phyloP scores from a whole-genome alignment of 352 stramenopile species.

The Phytophthora podocarpi region DNA sequence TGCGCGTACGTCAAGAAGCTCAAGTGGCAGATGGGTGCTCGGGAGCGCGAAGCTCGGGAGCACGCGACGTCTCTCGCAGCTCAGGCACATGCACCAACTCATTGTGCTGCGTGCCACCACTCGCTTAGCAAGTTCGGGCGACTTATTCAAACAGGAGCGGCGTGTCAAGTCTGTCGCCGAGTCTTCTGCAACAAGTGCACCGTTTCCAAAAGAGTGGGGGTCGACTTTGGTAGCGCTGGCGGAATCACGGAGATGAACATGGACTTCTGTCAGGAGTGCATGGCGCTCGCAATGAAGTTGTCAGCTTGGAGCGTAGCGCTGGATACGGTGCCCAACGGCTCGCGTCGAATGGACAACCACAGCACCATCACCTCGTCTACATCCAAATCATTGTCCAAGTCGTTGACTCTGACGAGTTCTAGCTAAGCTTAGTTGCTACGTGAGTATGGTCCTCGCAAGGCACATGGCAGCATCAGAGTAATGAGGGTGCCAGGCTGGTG shows the following conservation, averaged over 20 bases:
- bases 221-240: conserved; percentile 37
- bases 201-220: conserved; percentile 38
- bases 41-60: conserved; percentile 24
- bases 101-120: conserved; percentile 37
- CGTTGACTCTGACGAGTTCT: conserved; percentile 14
- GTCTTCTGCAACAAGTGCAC: conserved; percentile 52
- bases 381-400: conserved; percentile 26
- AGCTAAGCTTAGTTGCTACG: no score
- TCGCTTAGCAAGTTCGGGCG: conserved; percentile 32
- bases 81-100: conserved; percentile 16
- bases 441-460: no score
- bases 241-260: conserved; percentile 48
- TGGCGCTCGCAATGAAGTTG: conserved; percentile 43
- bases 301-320: conserved; percentile 46
- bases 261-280: conserved; percentile 55
- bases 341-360: background rate
- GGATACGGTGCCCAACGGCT: conserved; percentile 28
- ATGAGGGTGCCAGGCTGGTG: no score
- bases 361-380: conserved; percentile 19
- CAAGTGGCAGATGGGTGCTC: conserved; percentile 51
- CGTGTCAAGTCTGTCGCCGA: conserved; percentile 40
- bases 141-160: conserved; percentile 28
- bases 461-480: no score
- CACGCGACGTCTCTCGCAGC: conserved; percentile 21
- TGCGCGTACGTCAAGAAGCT: conserved; percentile 68